Conservation (phyloP, 2,329 filamentous ascomycete species). For the Talaromyces funiculosus region DNA sequence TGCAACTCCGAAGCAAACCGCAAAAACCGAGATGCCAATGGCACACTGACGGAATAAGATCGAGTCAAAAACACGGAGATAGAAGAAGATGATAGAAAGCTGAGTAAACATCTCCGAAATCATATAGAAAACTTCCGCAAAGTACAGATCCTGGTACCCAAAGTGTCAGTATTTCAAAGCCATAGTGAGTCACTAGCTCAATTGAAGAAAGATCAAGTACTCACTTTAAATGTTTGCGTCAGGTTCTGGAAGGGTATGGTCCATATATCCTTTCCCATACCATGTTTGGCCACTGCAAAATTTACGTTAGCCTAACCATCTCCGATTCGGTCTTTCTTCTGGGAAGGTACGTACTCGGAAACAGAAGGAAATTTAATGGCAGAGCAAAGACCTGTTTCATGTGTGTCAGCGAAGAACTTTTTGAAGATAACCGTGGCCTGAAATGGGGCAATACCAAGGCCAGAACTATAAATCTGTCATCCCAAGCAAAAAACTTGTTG, state of each 20-base stretch:
- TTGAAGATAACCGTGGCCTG: background rate
- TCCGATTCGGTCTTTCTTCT: background rate
- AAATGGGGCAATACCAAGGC: conserved; percentile 2
- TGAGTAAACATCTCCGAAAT: conserved; percentile 44
- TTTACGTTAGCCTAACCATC: background rate
- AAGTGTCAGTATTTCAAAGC: background rate
- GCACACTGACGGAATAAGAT: conserved; percentile 36
- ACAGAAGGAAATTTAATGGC: conserved; percentile 12
- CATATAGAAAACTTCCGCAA: conserved; percentile 44
- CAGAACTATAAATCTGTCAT: conserved; percentile 10
- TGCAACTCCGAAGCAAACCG: conserved; percentile 46
- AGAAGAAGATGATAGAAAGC: conserved; percentile 51
- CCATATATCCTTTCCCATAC: conserved; percentile 45
- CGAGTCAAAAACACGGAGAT: conserved; percentile 50
- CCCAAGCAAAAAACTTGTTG: conserved; percentile 15
- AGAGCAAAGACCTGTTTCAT: conserved; percentile 7
- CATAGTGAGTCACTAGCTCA: too few relatives aligned
- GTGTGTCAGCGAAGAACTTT: background rate
- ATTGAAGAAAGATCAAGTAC: background rate
- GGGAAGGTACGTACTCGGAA: conserved; percentile 11
- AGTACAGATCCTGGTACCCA: conserved; percentile 14
- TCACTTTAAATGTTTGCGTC: conserved; percentile 21
- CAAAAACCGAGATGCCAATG: conserved; percentile 42
- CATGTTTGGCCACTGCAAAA: conserved; percentile 31
- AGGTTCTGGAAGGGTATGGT: conserved; percentile 39